Percentiles rank a stretch among this genome's conserved stretches.
phyloP scores from a whole-genome alignment of 2,329 filamentous ascomycete genomes.

The Fusarium continuum region DNA sequence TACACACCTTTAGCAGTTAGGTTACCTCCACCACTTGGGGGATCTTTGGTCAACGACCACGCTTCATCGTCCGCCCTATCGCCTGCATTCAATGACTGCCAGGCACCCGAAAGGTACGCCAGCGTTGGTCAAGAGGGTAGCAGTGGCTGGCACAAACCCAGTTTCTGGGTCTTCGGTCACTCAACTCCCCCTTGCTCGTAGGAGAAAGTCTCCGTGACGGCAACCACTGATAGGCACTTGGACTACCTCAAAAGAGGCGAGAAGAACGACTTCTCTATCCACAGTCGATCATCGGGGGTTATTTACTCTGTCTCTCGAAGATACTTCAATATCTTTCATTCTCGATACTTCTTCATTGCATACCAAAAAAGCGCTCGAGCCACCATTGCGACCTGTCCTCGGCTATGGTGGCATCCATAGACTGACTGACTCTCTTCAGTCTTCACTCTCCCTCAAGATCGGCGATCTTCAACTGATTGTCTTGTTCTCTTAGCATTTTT shows the following conservation, averaged over 20 bases:
- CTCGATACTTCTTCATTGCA: conserved; percentile 5
- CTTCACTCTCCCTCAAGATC: conserved; percentile 38
- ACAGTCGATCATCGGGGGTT: no score
- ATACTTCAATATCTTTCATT: conserved; percentile 1
- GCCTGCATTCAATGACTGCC: conserved; percentile 25
- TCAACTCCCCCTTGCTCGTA: neutral
- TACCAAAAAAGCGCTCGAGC: conserved; percentile 25
- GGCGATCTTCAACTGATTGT: conserved; percentile 30
- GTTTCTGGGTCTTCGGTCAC: conserved; percentile 5
- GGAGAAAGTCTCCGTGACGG: conserved; percentile 8
- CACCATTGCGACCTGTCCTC: conserved; percentile 19
- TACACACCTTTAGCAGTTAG: conserved; percentile 12
- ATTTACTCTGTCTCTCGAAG: neutral
- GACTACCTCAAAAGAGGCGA: neutral
- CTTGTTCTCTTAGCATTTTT: conserved; percentile 12
- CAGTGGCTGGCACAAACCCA: conserved; percentile 18
- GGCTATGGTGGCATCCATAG: conserved; percentile 7
- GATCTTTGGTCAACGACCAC: conserved; percentile 18
- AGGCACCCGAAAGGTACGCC: conserved; percentile 16
- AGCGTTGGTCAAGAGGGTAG: conserved; percentile 3
- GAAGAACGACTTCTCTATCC: no score
- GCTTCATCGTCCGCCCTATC: conserved; percentile 12
- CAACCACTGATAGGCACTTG: neutral
- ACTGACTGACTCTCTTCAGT: no score
- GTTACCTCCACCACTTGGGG: conserved; percentile 4